Percentiles rank a stretch among this genome's conserved stretches.
Conservation (phyloP, 345 rosid species). For the Linum usitatissimum region DNA sequence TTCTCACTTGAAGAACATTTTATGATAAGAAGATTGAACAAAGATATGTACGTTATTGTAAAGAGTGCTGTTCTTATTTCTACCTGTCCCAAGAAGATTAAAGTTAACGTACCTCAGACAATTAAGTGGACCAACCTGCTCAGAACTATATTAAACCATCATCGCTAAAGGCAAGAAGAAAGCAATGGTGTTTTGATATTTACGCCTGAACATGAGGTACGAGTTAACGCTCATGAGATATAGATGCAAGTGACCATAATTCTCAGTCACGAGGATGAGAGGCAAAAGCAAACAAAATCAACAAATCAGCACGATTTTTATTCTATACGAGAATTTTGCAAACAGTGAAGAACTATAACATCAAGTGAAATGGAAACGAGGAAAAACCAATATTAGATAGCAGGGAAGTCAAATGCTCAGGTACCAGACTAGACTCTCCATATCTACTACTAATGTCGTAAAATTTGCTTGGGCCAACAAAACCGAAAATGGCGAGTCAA, state of each 20-base stretch:
- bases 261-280: slow-evolving; percentile 8
- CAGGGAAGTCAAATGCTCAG: not conserved
- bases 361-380: not conserved
- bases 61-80: not conserved
- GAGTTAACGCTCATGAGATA: slow-evolving; percentile 9
- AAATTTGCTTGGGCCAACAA: no score
- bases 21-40: not conserved
- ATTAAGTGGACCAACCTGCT: slow-evolving; percentile 19
- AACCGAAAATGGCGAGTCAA: no score
- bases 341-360: not conserved
- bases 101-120: slow-evolving; percentile 17
- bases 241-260: slow-evolving; percentile 19
- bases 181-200: slow-evolving; percentile 15
- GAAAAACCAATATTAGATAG: not conserved
- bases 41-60: no score
- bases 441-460: no score
- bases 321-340: not conserved
- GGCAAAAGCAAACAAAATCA: not conserved
- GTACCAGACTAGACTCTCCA: no score
- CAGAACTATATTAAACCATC: slow-evolving; percentile 14
- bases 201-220: slow-evolving; percentile 20
- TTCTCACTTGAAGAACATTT: not conserved
- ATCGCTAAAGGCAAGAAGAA: slow-evolving; percentile 16
- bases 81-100: not conserved
- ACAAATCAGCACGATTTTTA: not conserved